Base-by-base conservation (phyloP, 257 asterid genomes). In the Solanum clarkiae region DNA sequence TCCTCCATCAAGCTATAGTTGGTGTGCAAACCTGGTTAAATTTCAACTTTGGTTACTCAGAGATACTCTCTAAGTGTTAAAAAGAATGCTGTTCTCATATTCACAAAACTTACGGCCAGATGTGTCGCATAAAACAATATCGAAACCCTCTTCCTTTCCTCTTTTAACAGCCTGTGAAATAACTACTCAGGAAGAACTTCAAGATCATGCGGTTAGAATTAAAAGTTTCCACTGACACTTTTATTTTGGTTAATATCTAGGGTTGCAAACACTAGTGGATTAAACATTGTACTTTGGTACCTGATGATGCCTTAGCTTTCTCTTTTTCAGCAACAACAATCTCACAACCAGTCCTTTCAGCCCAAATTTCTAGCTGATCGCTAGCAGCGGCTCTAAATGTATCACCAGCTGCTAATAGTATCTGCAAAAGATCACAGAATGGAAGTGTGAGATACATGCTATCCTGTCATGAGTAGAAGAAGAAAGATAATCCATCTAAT, bases 371-470 rank as follows among this genome's bases (percentile, higher is more conserved):
- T 83, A 95, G 81, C 72, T 95, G 99, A 85, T 97, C 98, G 32
- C 97, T 93, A 57, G 98, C 99, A 87, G 99, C 99, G 62, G 99
- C 99, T 91, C 98, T 93, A 90, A 95, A 97, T 40, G 98, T 97
- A 88, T 97, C 99, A 74, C 98, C 99, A 57, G 99, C 98, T 44
- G 98, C 99, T 91, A 97, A 88, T 89, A 97, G 85, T 85, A 94
- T 92, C 99, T 97, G 79, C 59, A 60, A 3, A 80, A 85, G 57
- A 82, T 24, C 54, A 66, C 85, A 84, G 77, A 20, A 22, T 56
- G 14, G 32, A 86, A 72, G 56, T 54, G 45, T 62, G 80, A 79
- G 84, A 86, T 65, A 84, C 81, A 85, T 1, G 10, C 17, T 26
- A 53, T 79, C 65, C 29, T 53, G 40, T 53, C 49, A 79, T 53